Base-by-base conservation (phyloP, 192 early-diverging fungal genomes). In the Backusella macrospora region DNA sequence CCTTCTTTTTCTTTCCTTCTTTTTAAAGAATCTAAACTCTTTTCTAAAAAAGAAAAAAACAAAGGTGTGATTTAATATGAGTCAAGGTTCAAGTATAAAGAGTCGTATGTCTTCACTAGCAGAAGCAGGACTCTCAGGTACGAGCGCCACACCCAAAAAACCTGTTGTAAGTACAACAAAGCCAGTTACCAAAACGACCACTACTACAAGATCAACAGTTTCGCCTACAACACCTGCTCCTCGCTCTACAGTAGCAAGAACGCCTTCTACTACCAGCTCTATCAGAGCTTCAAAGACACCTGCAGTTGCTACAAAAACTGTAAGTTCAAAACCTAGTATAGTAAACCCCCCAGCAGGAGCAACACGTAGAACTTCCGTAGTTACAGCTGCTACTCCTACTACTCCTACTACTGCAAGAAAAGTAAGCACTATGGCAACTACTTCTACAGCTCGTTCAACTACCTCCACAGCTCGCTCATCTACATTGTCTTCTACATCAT, bases 81-180 rank as follows among this genome's bases (percentile, higher is more conserved):
- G 39, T 68, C 42, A 68, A 45, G 44, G 45, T 47, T 44, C 67
- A 23, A 68, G 67, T 45, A 45, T 68, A 68, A 68, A 68, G 67
- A 47, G 67, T 34, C 42, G 67, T 29, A 12, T 68, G 44, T 68
- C 67, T 68, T 68, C 67, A 16, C 44, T 68, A 46, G 44, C 21
- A 47, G 67, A 18, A 46, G 67, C 67, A 47, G 67, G 67, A 15
- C 45, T 68, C 26, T 6, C 67, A 23, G 67, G 67, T 29, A 68
- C 67, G 3, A 42, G 42, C 5, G 29, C 67, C 21, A 16, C 65
- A 42, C 13, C 16, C 12, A 68, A 68, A 68, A 68, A 42, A 14
- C 42, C 67, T 6, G 26, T 48, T 47, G 39, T 65, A 26, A 46
- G 21, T 18, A 48, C 45, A 12, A 40, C 45, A 14, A 34, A 29